Percentiles rank a stretch among this genome's conserved stretches.
These are phyloP conservation scores for Ceratobasidium sp. DNA, from an alignment of 1,284 basidiomycete species.

Conservation along the genomic window DNA sequence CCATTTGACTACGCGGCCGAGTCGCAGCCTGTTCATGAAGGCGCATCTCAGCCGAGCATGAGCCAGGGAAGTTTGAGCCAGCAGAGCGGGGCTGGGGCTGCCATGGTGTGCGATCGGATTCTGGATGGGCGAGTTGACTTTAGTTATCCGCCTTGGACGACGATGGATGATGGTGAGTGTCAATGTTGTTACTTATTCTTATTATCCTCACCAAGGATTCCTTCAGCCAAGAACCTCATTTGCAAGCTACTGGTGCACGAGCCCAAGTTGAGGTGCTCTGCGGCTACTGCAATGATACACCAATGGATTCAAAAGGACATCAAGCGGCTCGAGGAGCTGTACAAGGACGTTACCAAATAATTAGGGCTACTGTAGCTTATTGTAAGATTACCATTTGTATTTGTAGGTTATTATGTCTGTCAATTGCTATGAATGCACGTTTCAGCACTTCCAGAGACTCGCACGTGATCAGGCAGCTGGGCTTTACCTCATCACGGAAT, in stretches of 20 bases:
- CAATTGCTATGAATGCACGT: constrained; percentile 3
- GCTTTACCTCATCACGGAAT: not conserved
- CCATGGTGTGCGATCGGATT: constrained; percentile 61
- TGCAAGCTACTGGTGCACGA: constrained; percentile 67
- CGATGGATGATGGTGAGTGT: constrained; percentile 66
- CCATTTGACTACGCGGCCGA: constrained; percentile 70
- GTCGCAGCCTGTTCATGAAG: constrained; percentile 37
- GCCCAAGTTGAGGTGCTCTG: constrained; percentile 58
- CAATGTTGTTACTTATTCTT: not conserved
- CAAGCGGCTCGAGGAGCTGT: constrained; percentile 67
- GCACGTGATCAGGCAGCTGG: constrained; percentile 13
- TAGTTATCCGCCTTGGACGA: constrained; percentile 63
- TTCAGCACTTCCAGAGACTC: not conserved
- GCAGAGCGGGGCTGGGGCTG: constrained; percentile 30
- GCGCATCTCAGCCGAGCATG: constrained; percentile 9
- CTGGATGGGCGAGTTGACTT: constrained; percentile 70
- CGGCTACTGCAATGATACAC: constrained; percentile 27
- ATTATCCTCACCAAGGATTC: constrained; percentile 30
- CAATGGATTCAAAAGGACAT: constrained; percentile 72
- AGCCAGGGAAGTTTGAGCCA: constrained; percentile 10
- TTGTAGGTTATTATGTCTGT: not conserved
- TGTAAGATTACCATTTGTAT: not conserved
- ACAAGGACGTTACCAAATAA: constrained; percentile 55
- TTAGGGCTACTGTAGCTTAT: not conserved
- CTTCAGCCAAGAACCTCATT: constrained; percentile 39